Evolutionary conservation across 139 green algal species (phyloP).

Genomic region (Parachlorella kessleri): DNA sequence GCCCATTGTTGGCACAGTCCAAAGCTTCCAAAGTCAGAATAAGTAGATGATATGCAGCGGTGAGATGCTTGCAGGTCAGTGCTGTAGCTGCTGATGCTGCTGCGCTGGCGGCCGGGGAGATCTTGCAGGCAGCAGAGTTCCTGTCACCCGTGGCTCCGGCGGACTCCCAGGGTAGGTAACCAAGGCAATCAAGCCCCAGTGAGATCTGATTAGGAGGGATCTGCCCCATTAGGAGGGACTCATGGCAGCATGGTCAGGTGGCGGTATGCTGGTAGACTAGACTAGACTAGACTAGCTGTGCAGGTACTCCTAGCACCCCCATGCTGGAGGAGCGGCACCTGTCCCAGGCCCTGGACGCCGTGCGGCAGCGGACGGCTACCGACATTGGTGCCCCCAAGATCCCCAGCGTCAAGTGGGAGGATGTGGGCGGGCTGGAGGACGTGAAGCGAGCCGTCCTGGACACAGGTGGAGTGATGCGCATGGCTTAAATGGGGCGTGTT

Average conservation of each 20-base stretch:
- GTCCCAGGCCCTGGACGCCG: slow-evolving; percentile 47
- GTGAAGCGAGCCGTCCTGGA: slow-evolving; percentile 89
- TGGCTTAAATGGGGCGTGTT: neutral
- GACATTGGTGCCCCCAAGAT: slow-evolving; percentile 68
- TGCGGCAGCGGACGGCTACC: slow-evolving; percentile 66
- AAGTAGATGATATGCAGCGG: too few species aligned
- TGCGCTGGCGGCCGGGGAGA: slow-evolving; percentile 21
- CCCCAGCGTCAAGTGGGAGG: slow-evolving; percentile 87
- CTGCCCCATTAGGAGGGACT: neutral
- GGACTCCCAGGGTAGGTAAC: too few species aligned
- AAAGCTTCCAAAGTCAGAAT: too few species aligned
- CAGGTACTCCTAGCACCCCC: too few species aligned
- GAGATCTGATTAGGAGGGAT: too few species aligned
- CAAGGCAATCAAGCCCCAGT: too few species aligned
- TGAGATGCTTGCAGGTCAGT: too few species aligned
- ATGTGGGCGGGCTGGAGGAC: slow-evolving; percentile 90
- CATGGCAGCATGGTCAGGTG: neutral
- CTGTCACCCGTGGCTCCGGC: too few species aligned
- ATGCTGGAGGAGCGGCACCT: too few species aligned
- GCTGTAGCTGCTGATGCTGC: slow-evolving; percentile 75
- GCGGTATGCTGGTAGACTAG: too few species aligned
- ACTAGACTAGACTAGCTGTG: too few species aligned
- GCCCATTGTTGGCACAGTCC: too few species aligned
- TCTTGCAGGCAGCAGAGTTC: slow-evolving; percentile 13
- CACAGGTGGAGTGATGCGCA: slow-evolving; percentile 47